A percentile compares a stretch with the other conserved stretches of the same genome.
Evolutionary conservation across 2,329 filamentous ascomycete genomes (phyloP).

Genomic region (Aureobasidium uvarum): DNA sequence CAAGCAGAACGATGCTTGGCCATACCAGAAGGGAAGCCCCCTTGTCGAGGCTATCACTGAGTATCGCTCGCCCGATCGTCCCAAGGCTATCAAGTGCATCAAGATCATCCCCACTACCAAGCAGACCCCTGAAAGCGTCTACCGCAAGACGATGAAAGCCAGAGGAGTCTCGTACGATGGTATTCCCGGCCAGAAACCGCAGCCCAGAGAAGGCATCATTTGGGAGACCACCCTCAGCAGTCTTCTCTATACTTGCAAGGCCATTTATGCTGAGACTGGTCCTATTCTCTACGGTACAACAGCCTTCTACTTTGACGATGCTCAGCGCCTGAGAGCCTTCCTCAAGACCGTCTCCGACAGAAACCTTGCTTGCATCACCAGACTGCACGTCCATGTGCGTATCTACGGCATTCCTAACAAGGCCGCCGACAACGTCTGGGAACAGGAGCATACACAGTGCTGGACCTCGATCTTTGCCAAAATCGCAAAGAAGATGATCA

Average conservation of each 20-base stretch:
- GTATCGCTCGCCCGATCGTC: background rate
- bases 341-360: slow-evolving; percentile 3
- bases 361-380: slow-evolving; percentile 13
- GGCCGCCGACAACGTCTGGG: background rate
- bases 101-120: background rate
- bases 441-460: slow-evolving; percentile 11
- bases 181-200: background rate
- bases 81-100: background rate
- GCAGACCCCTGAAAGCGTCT: background rate
- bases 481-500: slow-evolving; percentile 10
- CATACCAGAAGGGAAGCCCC: background rate
- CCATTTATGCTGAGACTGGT: background rate
- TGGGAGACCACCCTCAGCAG: slow-evolving; percentile 4
- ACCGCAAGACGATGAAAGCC: background rate
- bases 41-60: background rate
- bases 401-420: slow-evolving; percentile 12
- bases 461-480: slow-evolving; percentile 9
- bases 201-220: background rate
- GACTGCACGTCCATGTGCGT: slow-evolving; percentile 8
- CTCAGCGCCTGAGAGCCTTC: slow-evolving; percentile 18
- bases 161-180: background rate
- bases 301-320: slow-evolving; percentile 25
- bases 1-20: background rate
- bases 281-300: slow-evolving; percentile 9
- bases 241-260: slow-evolving; percentile 13